Base-by-base conservation (phyloP, 192 early-diverging fungal species). In the Chytriomyces sp. region DNA sequence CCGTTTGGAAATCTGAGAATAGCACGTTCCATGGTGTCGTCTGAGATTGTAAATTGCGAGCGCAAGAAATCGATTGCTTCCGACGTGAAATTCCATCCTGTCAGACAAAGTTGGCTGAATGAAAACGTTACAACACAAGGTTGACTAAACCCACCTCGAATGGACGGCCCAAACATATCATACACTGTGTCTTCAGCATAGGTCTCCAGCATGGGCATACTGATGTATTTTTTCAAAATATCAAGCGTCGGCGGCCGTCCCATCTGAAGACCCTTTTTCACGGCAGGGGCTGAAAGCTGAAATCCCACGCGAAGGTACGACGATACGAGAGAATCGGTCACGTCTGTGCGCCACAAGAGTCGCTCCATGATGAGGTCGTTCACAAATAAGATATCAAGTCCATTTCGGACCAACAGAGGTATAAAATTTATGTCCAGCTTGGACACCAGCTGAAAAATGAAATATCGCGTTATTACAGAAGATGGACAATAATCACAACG, bases 91-190 rank as follows among this genome's bases (percentile, higher is more conserved):
- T 63, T 80, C 84, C 84, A 85, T 5, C 71, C 71, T 73, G 24
- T 8, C 13, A 71, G n/a, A 11, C 11, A 10, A 10, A 71, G 18
- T 59, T 13, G 18, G 69, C 18, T 28, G 3, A 24, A 26, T 64
- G 11, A 16, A 64, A 35, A 35, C 35, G 4, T 64, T 43, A 64
- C 20, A 60, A 28, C 71, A 73, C 60, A 62, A 24, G 16, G 53
- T 57, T 57, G 16, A 5, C 16, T 18, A 26, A 50, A 71, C 49
- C 26, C 3, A 73, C 77, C 77, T 20, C 84, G 70, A 28, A 67
- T 79, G 6, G 65, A 60, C 5, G 87, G 87, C 1, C 87, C 87
- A 77, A 88, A 82, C 76, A 88, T 81, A 65, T 88, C 87, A 35
- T 75, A 43, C 9, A 88, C 67, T 7, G 83, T 83, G 9, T 84